Base-by-base conservation (phyloP, 176 grass and related monocot species). In the Aegilops sharonensis region DNA sequence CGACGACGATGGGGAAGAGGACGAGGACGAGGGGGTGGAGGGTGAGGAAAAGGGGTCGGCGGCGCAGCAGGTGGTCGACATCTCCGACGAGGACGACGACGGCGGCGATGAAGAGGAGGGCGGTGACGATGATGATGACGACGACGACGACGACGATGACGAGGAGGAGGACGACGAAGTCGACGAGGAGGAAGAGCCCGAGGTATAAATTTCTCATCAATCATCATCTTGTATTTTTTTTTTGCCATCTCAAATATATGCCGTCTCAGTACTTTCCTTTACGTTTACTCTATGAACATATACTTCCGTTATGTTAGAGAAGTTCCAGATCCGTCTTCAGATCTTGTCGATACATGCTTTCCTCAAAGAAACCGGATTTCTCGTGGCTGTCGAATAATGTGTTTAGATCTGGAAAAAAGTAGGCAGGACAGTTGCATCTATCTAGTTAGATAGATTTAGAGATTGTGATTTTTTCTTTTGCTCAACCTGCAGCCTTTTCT, bases 31-130 rank as follows among this genome's bases (percentile, higher is more conserved):
- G 0, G 88, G 78, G 1, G 82, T 54, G 8, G 79, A 68, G 6
- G 84, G 64, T 40, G 84, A 45, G 13, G 83, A 65, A 8, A 79
- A 77, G 31, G 86, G 37, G 42, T 74, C 57, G 9, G 79, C 77
- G 42, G 72, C 78, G 8, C 81, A 85, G 70, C 15, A 77, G 14
- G 90, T 83, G 20, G 87, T 91, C 0, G 80, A 85, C 78, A 87
- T 90, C 80, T 87, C 85, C 3, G 89, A 91, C 60, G 83, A 81
- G 54, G 90, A 89, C 0, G 90, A 87, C 2, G 89, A 83, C 4
- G 83, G 76, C 0, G 90, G 17, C 5, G 72, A 11, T 3, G 86
- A 32, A 3, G 90, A 11, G 1, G 82, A 11, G 0, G 87, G 73
- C 0, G 86, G 7, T 2, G 81, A 34, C 9, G 85, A 72, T 0